phyloP scores from a whole-genome alignment of 306 rosid species.

The Gastrolobium villosum region DNA sequence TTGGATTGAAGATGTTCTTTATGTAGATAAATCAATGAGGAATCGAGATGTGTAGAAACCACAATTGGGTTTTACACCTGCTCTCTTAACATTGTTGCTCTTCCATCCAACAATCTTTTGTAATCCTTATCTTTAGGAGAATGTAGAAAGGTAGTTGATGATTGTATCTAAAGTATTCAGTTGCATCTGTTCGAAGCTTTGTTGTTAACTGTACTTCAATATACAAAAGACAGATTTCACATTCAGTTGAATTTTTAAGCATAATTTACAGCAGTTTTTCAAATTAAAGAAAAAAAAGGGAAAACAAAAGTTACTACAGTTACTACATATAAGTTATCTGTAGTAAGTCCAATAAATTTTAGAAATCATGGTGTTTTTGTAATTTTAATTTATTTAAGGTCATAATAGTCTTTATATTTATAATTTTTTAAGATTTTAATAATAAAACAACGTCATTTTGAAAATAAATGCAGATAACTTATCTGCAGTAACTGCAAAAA shows the following conservation, averaged over 20 bases:
- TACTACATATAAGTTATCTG: too few relatives aligned
- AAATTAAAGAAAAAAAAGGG: too few relatives aligned
- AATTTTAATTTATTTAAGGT: too few relatives aligned
- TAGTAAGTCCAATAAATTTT: not conserved
- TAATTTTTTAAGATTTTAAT: too few relatives aligned
- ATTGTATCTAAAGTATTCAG: constrained; percentile 35
- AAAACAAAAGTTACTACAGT: too few relatives aligned
- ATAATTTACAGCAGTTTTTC: constrained; percentile 4
- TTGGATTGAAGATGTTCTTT: constrained; percentile 81
- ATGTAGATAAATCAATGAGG: constrained; percentile 60
- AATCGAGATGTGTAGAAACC: constrained; percentile 54
- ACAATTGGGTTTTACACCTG: constrained; percentile 18
- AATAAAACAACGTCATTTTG: too few relatives aligned
- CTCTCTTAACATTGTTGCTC: constrained; percentile 18
- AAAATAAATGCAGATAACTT: too few relatives aligned
- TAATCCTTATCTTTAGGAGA: constrained; percentile 11
- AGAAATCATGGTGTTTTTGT: too few relatives aligned
- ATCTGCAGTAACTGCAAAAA: too few relatives aligned
- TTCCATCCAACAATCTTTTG: constrained; percentile 28
- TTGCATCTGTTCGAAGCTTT: constrained; percentile 39
- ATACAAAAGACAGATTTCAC: constrained; percentile 17
- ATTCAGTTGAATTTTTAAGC: constrained; percentile 6
- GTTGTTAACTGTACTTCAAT: constrained; percentile 1
- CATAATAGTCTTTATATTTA: too few relatives aligned
- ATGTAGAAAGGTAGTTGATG: constrained; percentile 25